Evolutionary conservation across 1,284 basidiomycete genomes (phyloP).

Genomic region (Malassezia arunalokei): DNA sequence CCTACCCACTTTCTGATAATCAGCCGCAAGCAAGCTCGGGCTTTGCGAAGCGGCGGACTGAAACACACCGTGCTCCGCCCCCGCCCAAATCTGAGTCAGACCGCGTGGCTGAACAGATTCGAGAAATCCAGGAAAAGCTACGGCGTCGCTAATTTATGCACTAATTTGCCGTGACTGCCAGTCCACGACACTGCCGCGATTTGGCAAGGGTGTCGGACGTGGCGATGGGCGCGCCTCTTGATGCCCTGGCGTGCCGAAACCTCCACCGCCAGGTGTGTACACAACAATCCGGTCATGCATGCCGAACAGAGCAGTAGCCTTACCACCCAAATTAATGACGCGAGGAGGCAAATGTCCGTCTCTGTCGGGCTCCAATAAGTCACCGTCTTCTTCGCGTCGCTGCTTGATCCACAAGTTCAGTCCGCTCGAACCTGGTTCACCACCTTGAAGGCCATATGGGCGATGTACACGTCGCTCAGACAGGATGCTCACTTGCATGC

Average conservation of each 20-base stretch:
- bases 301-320: constrained; percentile 74
- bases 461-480: constrained; percentile 75
- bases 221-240: not conserved
- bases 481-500: constrained; percentile 72
- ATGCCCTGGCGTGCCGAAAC: constrained; percentile 56
- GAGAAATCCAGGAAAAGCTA: constrained; percentile 5
- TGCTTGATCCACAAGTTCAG: constrained; percentile 81
- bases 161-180: constrained; percentile 28
- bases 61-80: not conserved
- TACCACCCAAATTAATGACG: constrained; percentile 78
- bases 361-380: constrained; percentile 47
- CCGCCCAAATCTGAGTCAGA: not conserved
- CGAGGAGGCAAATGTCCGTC: constrained; percentile 48
- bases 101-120: constrained; percentile 2
- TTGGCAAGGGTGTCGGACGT: constrained; percentile 4
- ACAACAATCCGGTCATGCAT: constrained; percentile 68
- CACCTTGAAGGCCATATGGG: constrained; percentile 82
- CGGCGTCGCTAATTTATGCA: constrained; percentile 14
- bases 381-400: constrained; percentile 59
- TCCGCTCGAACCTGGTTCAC: constrained; percentile 62
- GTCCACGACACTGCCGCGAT: constrained; percentile 29
- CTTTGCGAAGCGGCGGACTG: not conserved
- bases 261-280: constrained; percentile 85
- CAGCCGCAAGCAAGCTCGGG: not conserved
- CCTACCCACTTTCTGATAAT: constrained; percentile 10